Conservation (phyloP, 208 protist species). For the Leishmania mexicana region DNA sequence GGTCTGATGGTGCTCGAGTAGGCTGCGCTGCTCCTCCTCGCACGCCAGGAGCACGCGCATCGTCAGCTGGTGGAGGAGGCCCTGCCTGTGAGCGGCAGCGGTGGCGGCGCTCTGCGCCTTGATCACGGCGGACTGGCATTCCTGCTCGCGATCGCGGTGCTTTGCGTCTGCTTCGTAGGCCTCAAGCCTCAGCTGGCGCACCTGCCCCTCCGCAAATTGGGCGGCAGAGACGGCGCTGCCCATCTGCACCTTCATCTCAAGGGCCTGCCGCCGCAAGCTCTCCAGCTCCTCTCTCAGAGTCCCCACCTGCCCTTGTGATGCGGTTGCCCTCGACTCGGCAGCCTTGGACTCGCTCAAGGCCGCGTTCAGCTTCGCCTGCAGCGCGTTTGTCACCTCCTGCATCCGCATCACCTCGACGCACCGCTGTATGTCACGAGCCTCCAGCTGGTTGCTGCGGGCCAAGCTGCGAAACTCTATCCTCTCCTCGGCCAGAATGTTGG, state of each 20-base stretch:
- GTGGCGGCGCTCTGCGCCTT: conserved; percentile 29
- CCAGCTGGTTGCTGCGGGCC: conserved; percentile 31
- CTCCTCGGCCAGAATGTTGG: conserved; percentile 37
- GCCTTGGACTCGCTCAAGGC: conserved; percentile 19
- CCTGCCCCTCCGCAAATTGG: conserved; percentile 31
- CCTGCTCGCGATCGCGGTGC: conserved; percentile 31
- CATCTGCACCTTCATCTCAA: conserved; percentile 37
- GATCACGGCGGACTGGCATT: conserved; percentile 29
- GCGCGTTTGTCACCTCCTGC: conserved; percentile 25
- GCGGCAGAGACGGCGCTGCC: conserved; percentile 31
- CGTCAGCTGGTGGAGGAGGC: background rate
- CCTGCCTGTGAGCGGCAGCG: background rate
- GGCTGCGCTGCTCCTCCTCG: conserved; percentile 47
- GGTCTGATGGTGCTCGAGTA: conserved; percentile 45
- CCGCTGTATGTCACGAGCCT: conserved; percentile 39
- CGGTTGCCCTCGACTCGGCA: conserved; percentile 7
- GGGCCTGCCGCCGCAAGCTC: conserved; percentile 21
- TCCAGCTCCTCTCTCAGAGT: conserved; percentile 30
- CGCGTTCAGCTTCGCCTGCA: conserved; percentile 33
- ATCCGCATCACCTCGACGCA: conserved; percentile 35
- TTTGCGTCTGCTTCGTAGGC: conserved; percentile 24
- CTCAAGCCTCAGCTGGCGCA: conserved; percentile 27
- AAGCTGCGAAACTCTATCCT: conserved; percentile 32
- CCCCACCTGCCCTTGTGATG: conserved; percentile 22
- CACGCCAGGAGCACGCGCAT: conserved; percentile 30